phyloP scores from a whole-genome alignment of 257 asterid genomes.

The Phtheirospermum japonicum region DNA sequence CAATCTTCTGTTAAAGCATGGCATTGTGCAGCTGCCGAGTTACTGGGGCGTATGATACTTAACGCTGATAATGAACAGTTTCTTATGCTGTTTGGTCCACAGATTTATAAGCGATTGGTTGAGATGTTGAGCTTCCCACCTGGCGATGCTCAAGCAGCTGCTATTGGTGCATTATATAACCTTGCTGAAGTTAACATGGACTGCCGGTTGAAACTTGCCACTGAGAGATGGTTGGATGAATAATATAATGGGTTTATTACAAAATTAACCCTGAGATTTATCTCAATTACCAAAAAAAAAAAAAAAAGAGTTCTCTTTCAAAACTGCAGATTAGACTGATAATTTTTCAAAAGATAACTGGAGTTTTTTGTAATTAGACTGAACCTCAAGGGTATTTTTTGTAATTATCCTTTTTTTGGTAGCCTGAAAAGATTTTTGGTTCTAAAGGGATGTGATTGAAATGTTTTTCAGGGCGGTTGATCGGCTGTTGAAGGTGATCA shows the following conservation, averaged over 20 bases:
- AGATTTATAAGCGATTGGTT: conserved; percentile 67
- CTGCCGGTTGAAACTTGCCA: conserved; percentile 81
- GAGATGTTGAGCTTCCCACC: conserved; percentile 77
- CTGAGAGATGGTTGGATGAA: conserved; percentile 39
- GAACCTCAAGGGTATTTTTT: too few species aligned
- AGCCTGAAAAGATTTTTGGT: not conserved
- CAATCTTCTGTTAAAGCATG: conserved; percentile 72
- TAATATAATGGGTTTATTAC: not conserved
- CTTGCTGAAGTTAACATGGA: conserved; percentile 71
- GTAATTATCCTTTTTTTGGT: not conserved
- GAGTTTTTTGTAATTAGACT: too few species aligned
- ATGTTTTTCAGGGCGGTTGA: conserved; percentile 65
- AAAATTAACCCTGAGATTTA: not conserved
- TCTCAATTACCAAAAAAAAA: not conserved
- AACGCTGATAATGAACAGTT: conserved; percentile 84
- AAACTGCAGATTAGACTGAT: not conserved
- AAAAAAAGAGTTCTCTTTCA: not conserved
- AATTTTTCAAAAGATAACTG: too few species aligned
- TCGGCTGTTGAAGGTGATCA: conserved; percentile 64
- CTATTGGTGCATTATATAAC: conserved; percentile 77
- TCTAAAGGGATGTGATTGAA: not conserved
- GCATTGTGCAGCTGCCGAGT: conserved; percentile 87
- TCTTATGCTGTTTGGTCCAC: conserved; percentile 62
- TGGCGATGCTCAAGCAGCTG: conserved; percentile 76
- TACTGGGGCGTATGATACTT: conserved; percentile 73